Evolutionary conservation across 768 basidiomycete species (phyloP).

Genomic region (Boletus tylopilopsis): DNA sequence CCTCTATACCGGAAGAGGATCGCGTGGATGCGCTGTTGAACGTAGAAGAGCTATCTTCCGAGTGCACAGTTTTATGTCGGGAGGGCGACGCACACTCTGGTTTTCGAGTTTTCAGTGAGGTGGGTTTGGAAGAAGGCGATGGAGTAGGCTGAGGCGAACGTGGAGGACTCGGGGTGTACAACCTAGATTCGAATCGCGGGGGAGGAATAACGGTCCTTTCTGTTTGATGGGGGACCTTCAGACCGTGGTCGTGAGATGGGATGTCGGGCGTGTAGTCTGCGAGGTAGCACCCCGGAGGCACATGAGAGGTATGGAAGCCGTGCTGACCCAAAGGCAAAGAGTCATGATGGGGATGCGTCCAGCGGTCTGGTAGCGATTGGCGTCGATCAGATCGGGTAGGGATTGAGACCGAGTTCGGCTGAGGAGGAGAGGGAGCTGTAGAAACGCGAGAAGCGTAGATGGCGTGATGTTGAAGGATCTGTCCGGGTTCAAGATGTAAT

Average conservation of each 20-base stretch:
- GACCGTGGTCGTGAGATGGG: no score
- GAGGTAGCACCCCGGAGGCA: constrained; percentile 15
- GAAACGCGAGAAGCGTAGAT: constrained; percentile 10
- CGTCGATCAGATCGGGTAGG: constrained; percentile 6
- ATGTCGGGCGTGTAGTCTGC: constrained; percentile 7
- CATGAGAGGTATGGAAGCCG: constrained; percentile 3
- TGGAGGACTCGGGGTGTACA: constrained; percentile 3
- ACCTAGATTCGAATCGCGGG: constrained; percentile 16
- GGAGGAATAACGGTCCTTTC: constrained; percentile 21
- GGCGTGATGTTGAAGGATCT: constrained; percentile 45
- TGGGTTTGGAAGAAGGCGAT: constrained; percentile 1
- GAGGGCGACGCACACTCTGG: background rate
- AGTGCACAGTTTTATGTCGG: constrained; percentile 8
- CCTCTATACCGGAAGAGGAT: constrained; percentile 6
- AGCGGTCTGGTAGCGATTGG: constrained; percentile 11
- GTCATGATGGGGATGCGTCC: background rate
- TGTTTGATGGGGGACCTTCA: constrained; percentile 8
- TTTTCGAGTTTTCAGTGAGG: constrained; percentile 6
- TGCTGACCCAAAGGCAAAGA: background rate
- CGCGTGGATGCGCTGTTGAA: background rate
- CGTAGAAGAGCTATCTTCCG: constrained; percentile 8
- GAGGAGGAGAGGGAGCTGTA: constrained; percentile 5
- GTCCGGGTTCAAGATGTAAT: constrained; percentile 51
- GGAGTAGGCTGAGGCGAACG: constrained; percentile 8
- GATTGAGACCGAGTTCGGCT: background rate